phyloP scores from a whole-genome alignment of 345 rosid species.

The Arabidopsis thaliana region DNA sequence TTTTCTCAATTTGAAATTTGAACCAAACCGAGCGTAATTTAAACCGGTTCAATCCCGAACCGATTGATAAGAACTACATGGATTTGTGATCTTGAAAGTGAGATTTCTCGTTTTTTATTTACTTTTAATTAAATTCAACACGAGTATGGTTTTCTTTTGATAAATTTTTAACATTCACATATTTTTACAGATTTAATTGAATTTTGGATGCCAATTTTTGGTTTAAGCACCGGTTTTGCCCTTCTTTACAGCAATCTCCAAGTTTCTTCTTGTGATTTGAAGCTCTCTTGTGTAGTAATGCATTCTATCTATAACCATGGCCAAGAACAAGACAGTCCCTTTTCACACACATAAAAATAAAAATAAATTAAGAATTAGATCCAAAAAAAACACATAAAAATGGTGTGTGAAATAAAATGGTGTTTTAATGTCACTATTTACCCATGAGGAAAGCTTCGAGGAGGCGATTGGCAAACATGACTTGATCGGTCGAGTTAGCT shows the following conservation, averaged over 20 bases:
- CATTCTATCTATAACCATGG: slow-evolving; percentile 47
- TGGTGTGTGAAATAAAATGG: neutral
- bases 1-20: neutral
- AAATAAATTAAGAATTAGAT: neutral
- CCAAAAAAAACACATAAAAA: neutral
- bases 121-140: neutral
- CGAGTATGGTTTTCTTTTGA: neutral
- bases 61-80: neutral
- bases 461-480: slow-evolving; percentile 45
- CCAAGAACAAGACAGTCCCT: slow-evolving; percentile 43
- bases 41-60: slow-evolving; percentile 28
- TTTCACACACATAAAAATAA: neutral
- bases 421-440: slow-evolving; percentile 1
- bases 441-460: slow-evolving; percentile 47
- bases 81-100: slow-evolving; percentile 1
- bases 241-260: slow-evolving; percentile 43
- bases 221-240: slow-evolving; percentile 24
- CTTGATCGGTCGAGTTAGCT: slow-evolving; percentile 45
- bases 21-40: slow-evolving; percentile 1
- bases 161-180: neutral
- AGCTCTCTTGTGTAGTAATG: slow-evolving; percentile 50
- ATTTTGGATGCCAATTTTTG: neutral
- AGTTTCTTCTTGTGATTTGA: slow-evolving; percentile 43
- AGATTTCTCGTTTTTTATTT: neutral
- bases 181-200: slow-evolving; percentile 14